Percentiles rank a stretch among this genome's conserved stretches.
These are phyloP conservation scores for Ettlia oleoabundans DNA, from an alignment of 139 green algal genomes.

Conservation along the genomic window DNA sequence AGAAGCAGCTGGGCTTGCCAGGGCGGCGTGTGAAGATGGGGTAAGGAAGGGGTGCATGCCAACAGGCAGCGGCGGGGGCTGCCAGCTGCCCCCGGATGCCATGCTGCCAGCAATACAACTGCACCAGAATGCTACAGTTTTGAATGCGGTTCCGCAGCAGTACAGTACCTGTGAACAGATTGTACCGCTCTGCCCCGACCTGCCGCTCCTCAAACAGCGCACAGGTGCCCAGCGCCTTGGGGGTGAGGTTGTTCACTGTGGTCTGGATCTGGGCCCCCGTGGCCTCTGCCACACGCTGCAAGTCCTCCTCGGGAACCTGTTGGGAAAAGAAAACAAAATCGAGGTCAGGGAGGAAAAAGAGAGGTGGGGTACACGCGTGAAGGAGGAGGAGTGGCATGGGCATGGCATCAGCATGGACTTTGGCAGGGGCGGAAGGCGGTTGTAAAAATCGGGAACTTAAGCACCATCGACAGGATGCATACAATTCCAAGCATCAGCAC, in stretches of 20 bases:
- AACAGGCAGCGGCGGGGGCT: too few relatives aligned
- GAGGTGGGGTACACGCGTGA: background rate
- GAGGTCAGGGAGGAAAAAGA: background rate
- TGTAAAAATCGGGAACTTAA: too few relatives aligned
- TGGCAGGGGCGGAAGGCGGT: too few relatives aligned
- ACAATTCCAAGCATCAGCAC: too few relatives aligned
- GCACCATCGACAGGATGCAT: too few relatives aligned
- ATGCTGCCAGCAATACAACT: too few relatives aligned
- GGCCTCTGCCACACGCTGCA: conserved; percentile 89
- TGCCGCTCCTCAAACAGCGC: conserved; percentile 94
- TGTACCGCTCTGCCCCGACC: conserved; percentile 97
- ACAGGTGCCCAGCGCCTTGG: conserved; percentile 86
- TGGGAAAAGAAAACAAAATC: background rate
- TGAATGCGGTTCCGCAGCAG: background rate
- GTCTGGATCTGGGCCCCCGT: conserved; percentile 86
- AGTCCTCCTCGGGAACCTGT: conserved; percentile 83
- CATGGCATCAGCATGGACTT: too few relatives aligned
- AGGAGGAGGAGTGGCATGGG: background rate
- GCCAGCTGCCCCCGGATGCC: too few relatives aligned
- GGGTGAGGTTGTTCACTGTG: conserved; percentile 93
- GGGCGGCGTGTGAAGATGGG: too few relatives aligned
- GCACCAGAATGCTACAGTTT: too few relatives aligned
- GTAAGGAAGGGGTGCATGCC: too few relatives aligned
- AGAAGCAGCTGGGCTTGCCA: background rate
- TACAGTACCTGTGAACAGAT: conserved; percentile 92